Evolutionary conservation across 2,329 filamentous ascomycete genomes (phyloP), one percentile per base, ranked within the genome.

Genomic region (Aphanoascus verrucosus): DNA sequence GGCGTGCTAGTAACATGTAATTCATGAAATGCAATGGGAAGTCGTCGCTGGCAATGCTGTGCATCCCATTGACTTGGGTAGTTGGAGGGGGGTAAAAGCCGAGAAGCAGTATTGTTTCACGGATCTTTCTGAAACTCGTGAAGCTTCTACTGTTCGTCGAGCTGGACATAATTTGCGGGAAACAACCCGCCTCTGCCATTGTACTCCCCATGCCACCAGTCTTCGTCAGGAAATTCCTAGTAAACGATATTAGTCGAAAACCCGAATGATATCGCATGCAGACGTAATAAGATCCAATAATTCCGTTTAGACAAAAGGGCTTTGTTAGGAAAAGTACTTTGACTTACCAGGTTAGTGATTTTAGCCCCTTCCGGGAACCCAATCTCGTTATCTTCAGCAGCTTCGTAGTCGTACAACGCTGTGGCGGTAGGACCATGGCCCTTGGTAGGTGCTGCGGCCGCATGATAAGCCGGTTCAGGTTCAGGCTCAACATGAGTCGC

Each of bases 141-240:
- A 31, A 3, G 1, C 8, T 2, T 37, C 62, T 59, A 71, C 53
- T 67, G 60, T n/a, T n/a, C n/a, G 52, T 72, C 63, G 56, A 74
- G 60, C 56, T 72, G 64, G 20, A 75, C 74, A 57, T 76, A 76
- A 59, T 74, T 75, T n/a, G 73, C 71, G 8, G 74, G 74, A 80
- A 98, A 98, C 44, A 98, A 77, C 57, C 93, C 93, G 31, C 80
- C 79, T 55, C 84, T 79, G 49, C 89, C 89, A 23, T 83, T 77
- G 69, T 85, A 94, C 63, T 86, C 82, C 55, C 93, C 93, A 63
- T 91, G 86, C 93, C 93, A 98, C 93, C 93, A 98, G 67, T 98
- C 93, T 60, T 97, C 91, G 63, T 97, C 93, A 1, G 93, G 93
- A 71, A 97, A 97, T 74, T 96, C 88, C 83, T 86, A 61, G 32